Conservation (phyloP, 306 rosid species). For the Vigna mungo region DNA sequence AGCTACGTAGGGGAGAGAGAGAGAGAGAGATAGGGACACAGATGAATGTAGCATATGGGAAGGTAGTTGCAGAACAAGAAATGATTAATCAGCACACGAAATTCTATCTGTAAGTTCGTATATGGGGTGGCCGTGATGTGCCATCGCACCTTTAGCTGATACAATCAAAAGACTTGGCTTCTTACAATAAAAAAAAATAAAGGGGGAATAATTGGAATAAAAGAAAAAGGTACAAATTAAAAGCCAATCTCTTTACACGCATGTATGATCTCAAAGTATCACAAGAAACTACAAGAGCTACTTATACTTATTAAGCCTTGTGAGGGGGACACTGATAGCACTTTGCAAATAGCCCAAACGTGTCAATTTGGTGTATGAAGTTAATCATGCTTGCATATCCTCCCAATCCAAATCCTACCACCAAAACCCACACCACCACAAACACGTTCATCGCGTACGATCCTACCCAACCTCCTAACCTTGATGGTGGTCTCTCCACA, state of each 20-base stretch:
- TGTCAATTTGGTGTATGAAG: constrained; percentile 75
- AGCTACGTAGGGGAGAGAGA: neutral
- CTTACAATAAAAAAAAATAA: constrained; percentile 45
- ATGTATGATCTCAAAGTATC: constrained; percentile 50
- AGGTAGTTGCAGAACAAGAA: constrained; percentile 49
- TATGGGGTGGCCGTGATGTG: constrained; percentile 75
- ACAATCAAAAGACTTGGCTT: constrained; percentile 59
- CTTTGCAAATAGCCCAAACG: constrained; percentile 88
- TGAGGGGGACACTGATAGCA: constrained; percentile 94
- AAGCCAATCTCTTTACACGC: constrained; percentile 87
- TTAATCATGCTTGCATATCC: constrained; percentile 98
- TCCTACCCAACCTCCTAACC: constrained; percentile 92
- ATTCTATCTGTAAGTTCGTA: constrained; percentile 63
- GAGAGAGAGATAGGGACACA: neutral
- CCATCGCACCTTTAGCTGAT: constrained; percentile 74
- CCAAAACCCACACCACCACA: constrained; percentile 91
- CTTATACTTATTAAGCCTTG: constrained; percentile 71
- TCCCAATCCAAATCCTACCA: constrained; percentile 97
- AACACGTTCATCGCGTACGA: constrained; percentile 71
- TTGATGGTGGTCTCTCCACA: constrained; percentile 86
- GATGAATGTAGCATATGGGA: constrained; percentile 29
- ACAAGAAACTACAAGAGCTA: constrained; percentile 42
- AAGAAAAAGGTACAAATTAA: constrained; percentile 36
- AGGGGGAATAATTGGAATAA: constrained; percentile 4
- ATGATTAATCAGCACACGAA: constrained; percentile 55